Evolutionary conservation across 83 land plant species (phyloP).

Genomic region (Diphasiastrum complanatum): DNA sequence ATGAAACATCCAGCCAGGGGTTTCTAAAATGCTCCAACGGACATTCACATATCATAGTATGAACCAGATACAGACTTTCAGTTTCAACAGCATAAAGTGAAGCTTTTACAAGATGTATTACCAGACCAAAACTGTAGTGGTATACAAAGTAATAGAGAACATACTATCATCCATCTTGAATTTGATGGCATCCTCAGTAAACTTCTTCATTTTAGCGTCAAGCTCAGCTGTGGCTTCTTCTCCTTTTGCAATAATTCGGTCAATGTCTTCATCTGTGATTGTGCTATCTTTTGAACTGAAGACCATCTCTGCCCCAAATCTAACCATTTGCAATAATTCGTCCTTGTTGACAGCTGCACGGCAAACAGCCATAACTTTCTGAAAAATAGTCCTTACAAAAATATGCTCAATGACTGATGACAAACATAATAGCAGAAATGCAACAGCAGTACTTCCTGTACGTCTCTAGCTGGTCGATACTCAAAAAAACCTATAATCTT

Average conservation of each 20-base stretch:
- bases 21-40: no score
- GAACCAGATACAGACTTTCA: no score
- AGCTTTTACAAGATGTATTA: no score
- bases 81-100: no score
- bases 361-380: neutral
- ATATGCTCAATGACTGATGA: neutral
- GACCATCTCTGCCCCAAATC: constrained; percentile 99
- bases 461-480: no score
- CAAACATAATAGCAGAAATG: neutral
- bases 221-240: constrained; percentile 97
- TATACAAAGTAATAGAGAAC: neutral
- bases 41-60: no score
- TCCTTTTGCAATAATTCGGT: constrained; percentile 96
- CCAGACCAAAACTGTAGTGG: no score
- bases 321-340: constrained; percentile 96
- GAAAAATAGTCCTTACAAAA: neutral
- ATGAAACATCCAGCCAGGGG: no score
- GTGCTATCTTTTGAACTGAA: constrained; percentile 98
- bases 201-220: constrained; percentile 99
- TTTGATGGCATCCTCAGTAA: constrained; percentile 97
- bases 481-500: neutral
- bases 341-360: constrained; percentile 93
- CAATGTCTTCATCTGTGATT: constrained; percentile 98
- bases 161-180: constrained; percentile 99
- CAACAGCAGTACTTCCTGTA: no score